Evolutionary conservation across 2,329 filamentous ascomycete genomes (phyloP).

Genomic region (Albophoma yamanashiensis): DNA sequence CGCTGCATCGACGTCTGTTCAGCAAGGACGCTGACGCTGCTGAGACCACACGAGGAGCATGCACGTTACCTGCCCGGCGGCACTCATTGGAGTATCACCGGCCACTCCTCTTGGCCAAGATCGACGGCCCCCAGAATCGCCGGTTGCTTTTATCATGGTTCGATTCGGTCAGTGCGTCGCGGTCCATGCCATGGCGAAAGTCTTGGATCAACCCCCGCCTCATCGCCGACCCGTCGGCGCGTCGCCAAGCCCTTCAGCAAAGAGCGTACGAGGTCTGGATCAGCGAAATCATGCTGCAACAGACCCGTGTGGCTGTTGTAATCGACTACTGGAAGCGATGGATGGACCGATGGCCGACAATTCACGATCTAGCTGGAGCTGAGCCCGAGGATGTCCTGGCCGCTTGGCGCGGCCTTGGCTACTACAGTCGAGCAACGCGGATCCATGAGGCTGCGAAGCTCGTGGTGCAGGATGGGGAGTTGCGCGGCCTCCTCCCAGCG

Average conservation of each 20-base stretch:
- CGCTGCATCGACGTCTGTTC: slow-evolving; percentile 3
- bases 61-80: slow-evolving; percentile 5
- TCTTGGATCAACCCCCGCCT: slow-evolving; percentile 37
- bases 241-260: slow-evolving; percentile 33
- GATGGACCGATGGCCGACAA: slow-evolving; percentile 50
- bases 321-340: slow-evolving; percentile 54
- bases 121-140: slow-evolving; percentile 20
- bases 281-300: slow-evolving; percentile 57
- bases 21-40: not conserved
- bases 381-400: slow-evolving; percentile 43
- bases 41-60: slow-evolving; percentile 4
- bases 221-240: slow-evolving; percentile 15
- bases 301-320: slow-evolving; percentile 51
- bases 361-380: slow-evolving; percentile 43
- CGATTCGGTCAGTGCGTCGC: slow-evolving; percentile 31
- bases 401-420: slow-evolving; percentile 51
- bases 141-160: slow-evolving; percentile 39
- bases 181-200: slow-evolving; percentile 51
- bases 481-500: slow-evolving; percentile 39
- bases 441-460: slow-evolving; percentile 46
- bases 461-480: slow-evolving; percentile 29
- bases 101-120: slow-evolving; percentile 33
- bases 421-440: slow-evolving; percentile 52
- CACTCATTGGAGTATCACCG: slow-evolving; percentile 31
- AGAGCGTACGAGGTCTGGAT: slow-evolving; percentile 58